Percentiles rank a stretch among this genome's conserved stretches.
These are phyloP conservation scores for Trichoderma orchidacearum DNA, from an alignment of 495 filamentous ascomycete genomes.

Conservation along the genomic window DNA sequence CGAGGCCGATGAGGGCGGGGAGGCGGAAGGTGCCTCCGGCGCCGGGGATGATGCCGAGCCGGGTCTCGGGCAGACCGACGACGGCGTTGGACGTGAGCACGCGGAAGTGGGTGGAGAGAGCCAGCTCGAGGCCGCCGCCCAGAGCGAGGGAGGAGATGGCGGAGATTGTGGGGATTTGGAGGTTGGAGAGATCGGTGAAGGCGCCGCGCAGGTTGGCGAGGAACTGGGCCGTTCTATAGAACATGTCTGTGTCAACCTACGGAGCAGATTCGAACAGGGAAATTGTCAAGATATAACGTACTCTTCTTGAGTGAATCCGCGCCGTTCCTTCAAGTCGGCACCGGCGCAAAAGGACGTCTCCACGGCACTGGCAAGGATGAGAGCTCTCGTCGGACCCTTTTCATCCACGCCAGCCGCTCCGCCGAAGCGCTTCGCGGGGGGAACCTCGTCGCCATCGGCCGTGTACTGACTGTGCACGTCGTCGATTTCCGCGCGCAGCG, in stretches of 20 bases:
- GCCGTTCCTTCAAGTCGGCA: slow-evolving; percentile 84
- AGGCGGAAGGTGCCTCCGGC: slow-evolving; percentile 87
- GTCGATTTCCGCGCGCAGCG: slow-evolving; percentile 55
- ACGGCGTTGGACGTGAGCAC: slow-evolving; percentile 59
- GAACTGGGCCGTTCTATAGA: slow-evolving; percentile 56
- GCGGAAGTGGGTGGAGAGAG: slow-evolving; percentile 72
- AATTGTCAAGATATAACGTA: slow-evolving; percentile 8
- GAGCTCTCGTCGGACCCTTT: slow-evolving; percentile 49
- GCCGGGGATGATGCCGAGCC: slow-evolving; percentile 85
- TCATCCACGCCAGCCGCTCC: slow-evolving; percentile 23
- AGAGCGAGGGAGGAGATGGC: slow-evolving; percentile 70
- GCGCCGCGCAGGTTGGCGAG: slow-evolving; percentile 59
- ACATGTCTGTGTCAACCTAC: neutral
- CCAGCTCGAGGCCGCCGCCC: slow-evolving; percentile 86
- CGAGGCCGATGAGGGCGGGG: slow-evolving; percentile 57
- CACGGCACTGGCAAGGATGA: slow-evolving; percentile 66
- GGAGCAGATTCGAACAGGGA: slow-evolving; percentile 8
- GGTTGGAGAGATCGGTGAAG: slow-evolving; percentile 48
- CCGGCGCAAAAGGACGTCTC: slow-evolving; percentile 85
- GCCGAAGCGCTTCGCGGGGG: slow-evolving; percentile 20
- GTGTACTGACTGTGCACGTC: slow-evolving; percentile 55
- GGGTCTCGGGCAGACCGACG: slow-evolving; percentile 79
- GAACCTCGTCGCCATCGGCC: slow-evolving; percentile 32
- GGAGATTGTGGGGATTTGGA: slow-evolving; percentile 81
- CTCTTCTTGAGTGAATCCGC: slow-evolving; percentile 59